A percentile compares a stretch with the other conserved stretches of the same genome.
phyloP scores from a whole-genome alignment of 2,329 filamentous ascomycete genomes.

The Pseudogymnoascus sp. region DNA sequence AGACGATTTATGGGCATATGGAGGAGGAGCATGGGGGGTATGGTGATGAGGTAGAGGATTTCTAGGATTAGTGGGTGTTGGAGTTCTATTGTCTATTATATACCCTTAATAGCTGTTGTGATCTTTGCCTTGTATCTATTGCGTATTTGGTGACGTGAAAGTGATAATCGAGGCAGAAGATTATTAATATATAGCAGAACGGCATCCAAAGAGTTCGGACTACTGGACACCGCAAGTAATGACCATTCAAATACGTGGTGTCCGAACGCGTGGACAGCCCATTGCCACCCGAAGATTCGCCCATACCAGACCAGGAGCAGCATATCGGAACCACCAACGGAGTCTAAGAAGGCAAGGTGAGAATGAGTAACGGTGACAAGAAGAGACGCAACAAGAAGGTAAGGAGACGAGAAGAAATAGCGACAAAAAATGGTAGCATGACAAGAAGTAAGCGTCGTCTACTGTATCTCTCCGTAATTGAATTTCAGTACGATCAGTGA shows the following conservation, averaged over 20 bases:
- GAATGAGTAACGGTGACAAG: not conserved
- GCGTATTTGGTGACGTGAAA: not conserved
- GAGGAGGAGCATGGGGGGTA: slow-evolving; percentile 27
- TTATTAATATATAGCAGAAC: no score
- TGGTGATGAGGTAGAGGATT: not conserved
- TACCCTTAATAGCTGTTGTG: not conserved
- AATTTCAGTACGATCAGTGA: no score
- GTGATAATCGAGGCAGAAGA: not conserved
- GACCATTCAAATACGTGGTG: no score
- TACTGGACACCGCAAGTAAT: not conserved
- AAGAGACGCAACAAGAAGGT: not conserved
- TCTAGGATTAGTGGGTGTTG: not conserved
- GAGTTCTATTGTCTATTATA: not conserved
- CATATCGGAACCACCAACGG: not conserved
- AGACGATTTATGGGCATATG: slow-evolving; percentile 35
- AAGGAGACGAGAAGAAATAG: not conserved
- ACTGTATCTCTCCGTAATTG: not conserved
- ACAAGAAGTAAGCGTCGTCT: not conserved
- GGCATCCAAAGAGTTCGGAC: not conserved
- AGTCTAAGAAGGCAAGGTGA: not conserved
- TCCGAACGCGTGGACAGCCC: not conserved
- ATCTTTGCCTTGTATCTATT: not conserved
- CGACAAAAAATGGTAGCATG: not conserved
- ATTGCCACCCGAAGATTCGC: not conserved
- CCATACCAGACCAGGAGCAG: not conserved